Evolutionary conservation across 2,329 filamentous ascomycete genomes (phyloP).

Genomic region (Fusarium secorum): DNA sequence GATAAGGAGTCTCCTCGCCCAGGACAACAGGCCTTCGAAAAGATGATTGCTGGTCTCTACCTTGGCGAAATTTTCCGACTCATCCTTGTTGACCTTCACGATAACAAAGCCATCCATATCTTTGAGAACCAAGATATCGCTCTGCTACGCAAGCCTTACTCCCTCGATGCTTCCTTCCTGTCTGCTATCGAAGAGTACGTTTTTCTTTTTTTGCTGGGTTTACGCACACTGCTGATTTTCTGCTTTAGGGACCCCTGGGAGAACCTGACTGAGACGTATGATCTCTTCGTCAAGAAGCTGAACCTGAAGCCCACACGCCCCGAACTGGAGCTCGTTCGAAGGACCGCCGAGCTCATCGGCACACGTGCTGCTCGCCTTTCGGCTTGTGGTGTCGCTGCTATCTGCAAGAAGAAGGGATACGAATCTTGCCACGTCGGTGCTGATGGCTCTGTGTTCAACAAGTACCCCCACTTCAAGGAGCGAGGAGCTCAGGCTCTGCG

Average conservation of each 20-base stretch:
- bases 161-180: slow-evolving; percentile 90
- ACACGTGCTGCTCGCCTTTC: slow-evolving; percentile 93
- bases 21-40: slow-evolving; percentile 94
- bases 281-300: slow-evolving; percentile 81
- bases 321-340: slow-evolving; percentile 89
- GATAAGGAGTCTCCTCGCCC: slow-evolving; percentile 92
- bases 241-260: slow-evolving; percentile 81
- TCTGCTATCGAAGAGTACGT: slow-evolving; percentile 87
- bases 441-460: slow-evolving; percentile 98
- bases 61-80: slow-evolving; percentile 94
- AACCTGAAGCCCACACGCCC: slow-evolving; percentile 73
- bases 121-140: slow-evolving; percentile 86
- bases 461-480: slow-evolving; percentile 97
- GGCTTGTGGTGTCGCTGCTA: slow-evolving; percentile 92
- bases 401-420: slow-evolving; percentile 95
- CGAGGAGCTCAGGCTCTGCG: slow-evolving; percentile 87
- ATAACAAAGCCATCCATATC: slow-evolving; percentile 76
- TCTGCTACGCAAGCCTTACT: slow-evolving; percentile 84
- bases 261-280: slow-evolving; percentile 88
- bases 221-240: slow-evolving; percentile 28
- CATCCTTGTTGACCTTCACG: slow-evolving; percentile 83
- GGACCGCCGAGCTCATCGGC: slow-evolving; percentile 91
- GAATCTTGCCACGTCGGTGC: slow-evolving; percentile 91
- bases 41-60: slow-evolving; percentile 96
- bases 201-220: neutral